Evolutionary conservation across 2,329 filamentous ascomycete genomes (phyloP).

Genomic region (Phialophora expanda): DNA sequence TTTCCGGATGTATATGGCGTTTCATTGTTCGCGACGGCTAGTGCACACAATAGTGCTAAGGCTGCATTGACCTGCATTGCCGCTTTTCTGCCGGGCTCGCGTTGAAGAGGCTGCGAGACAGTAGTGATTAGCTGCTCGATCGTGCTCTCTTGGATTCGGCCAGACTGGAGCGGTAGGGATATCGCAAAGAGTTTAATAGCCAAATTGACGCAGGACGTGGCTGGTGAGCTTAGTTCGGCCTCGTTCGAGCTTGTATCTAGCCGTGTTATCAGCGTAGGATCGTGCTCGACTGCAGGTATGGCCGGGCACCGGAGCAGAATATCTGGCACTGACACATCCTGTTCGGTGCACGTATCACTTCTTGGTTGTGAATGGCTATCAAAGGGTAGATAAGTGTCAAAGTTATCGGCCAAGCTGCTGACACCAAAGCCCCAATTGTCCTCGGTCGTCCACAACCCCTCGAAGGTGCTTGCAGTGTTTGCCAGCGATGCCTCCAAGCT

Average conservation of each 20-base stretch:
- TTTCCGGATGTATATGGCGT: slow-evolving; percentile 74
- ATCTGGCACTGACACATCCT: slow-evolving; percentile 37
- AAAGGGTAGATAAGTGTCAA: slow-evolving; percentile 69
- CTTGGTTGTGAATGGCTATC: slow-evolving; percentile 50
- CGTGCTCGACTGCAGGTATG: slow-evolving; percentile 61
- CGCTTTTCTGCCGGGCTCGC: slow-evolving; percentile 85
- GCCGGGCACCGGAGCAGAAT: slow-evolving; percentile 32
- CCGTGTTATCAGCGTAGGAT: slow-evolving; percentile 55
- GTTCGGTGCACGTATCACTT: slow-evolving; percentile 39
- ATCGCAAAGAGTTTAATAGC: slow-evolving; percentile 93
- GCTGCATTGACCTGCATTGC: slow-evolving; percentile 92
- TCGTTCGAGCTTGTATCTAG: slow-evolving; percentile 21
- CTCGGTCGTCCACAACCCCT: slow-evolving; percentile 91
- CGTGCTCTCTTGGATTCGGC: slow-evolving; percentile 94
- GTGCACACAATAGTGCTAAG: slow-evolving; percentile 75
- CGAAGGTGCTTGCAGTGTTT: slow-evolving; percentile 84
- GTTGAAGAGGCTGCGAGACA: slow-evolving; percentile 71
- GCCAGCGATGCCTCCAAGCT: slow-evolving; percentile 90
- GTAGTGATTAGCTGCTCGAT: slow-evolving; percentile 92
- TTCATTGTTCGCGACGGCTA: slow-evolving; percentile 85
- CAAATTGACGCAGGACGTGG: slow-evolving; percentile 92
- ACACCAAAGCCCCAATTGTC: slow-evolving; percentile 96
- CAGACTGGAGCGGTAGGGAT: slow-evolving; percentile 82
- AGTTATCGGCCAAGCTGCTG: slow-evolving; percentile 79
- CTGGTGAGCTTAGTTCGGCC: slow-evolving; percentile 62